Percentiles rank a stretch among this genome's conserved stretches.
Evolutionary conservation across 371 early-diverging fungal species (phyloP).

Genomic region (Mucor velutinosus): DNA sequence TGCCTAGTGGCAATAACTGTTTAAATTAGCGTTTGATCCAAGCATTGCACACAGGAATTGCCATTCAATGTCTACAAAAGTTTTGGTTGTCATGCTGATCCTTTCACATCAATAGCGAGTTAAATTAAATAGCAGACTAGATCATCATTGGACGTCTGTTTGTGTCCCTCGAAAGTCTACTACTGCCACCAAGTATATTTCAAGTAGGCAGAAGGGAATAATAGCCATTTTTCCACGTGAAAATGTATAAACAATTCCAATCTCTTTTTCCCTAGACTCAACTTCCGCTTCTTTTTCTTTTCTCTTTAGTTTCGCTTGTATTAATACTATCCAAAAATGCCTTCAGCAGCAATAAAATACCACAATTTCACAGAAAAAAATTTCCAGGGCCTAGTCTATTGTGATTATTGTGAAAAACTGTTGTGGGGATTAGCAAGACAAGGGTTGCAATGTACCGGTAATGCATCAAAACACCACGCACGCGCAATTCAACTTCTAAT

Average conservation of each 20-base stretch:
- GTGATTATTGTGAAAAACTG: slow-evolving; percentile 59
- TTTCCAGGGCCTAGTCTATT: slow-evolving; percentile 59
- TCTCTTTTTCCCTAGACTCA: neutral
- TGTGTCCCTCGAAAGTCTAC: neutral
- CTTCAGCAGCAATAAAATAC: slow-evolving; percentile 28
- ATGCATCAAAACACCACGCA: neutral
- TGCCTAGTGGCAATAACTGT: too few species aligned
- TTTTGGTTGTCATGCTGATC: neutral
- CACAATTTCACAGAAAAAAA: slow-evolving; percentile 53
- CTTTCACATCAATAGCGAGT: neutral
- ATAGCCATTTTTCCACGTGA: neutral
- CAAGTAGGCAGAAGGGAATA: neutral
- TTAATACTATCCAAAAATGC: slow-evolving; percentile 13
- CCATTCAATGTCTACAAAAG: too few species aligned
- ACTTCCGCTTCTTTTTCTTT: slow-evolving; percentile 2
- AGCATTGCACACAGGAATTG: too few species aligned
- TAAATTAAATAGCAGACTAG: neutral
- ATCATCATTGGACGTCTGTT: neutral
- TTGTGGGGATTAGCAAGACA: slow-evolving; percentile 63
- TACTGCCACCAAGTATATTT: neutral
- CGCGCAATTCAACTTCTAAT: neutral
- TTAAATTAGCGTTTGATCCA: too few species aligned
- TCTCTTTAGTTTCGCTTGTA: slow-evolving; percentile 6
- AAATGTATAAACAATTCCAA: neutral
- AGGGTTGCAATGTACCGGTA: slow-evolving; percentile 59